These are phyloP conservation scores for Penicillium longicatenatum DNA, from an alignment of 495 filamentous ascomycete genomes.

Conservation along the genomic window DNA sequence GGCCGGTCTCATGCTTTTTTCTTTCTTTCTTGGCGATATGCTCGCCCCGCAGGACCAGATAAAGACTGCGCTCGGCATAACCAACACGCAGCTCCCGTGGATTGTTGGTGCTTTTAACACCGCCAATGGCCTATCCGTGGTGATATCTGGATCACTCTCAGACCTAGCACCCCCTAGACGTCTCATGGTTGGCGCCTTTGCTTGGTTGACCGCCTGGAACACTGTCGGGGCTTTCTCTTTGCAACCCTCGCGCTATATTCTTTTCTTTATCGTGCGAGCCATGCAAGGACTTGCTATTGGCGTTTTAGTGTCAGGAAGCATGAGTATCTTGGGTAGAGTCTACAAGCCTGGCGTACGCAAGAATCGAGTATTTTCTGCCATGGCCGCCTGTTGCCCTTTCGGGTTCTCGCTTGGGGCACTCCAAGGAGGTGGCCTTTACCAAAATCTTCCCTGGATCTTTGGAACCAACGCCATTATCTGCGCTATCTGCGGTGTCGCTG, in stretches of 20 bases:
- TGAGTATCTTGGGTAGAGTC: slow-evolving; percentile 35
- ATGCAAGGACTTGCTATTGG: slow-evolving; percentile 35
- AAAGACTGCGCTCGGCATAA: slow-evolving; percentile 37
- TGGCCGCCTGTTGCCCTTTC: slow-evolving; percentile 30
- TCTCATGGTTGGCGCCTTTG: slow-evolving; percentile 44
- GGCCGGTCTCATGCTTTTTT: slow-evolving; percentile 45
- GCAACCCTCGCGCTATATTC: slow-evolving; percentile 30
- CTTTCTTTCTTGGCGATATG: slow-evolving; percentile 44
- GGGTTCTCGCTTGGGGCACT: slow-evolving; percentile 31
- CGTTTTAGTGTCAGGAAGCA: slow-evolving; percentile 28
- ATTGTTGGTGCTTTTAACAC: slow-evolving; percentile 42
- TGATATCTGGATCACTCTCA: slow-evolving; percentile 44
- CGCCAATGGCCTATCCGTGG: slow-evolving; percentile 47
- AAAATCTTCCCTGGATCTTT: slow-evolving; percentile 33
- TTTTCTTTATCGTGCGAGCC: slow-evolving; percentile 32
- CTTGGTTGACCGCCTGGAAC: slow-evolving; percentile 45
- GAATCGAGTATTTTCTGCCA: slow-evolving; percentile 32
- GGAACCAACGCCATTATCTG: slow-evolving; percentile 32
- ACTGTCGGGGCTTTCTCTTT: slow-evolving; percentile 39
- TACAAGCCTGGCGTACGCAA: slow-evolving; percentile 35
- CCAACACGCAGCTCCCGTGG: slow-evolving; percentile 42
- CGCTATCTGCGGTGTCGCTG: slow-evolving; percentile 17
- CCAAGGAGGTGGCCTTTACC: slow-evolving; percentile 28
- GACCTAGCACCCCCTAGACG: slow-evolving; percentile 44
- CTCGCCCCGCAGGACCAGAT: slow-evolving; percentile 40